Percentiles rank a stretch among this genome's conserved stretches.
phyloP scores from a whole-genome alignment of 352 stramenopile genomes.

The Phytophthora boehmeriae region DNA sequence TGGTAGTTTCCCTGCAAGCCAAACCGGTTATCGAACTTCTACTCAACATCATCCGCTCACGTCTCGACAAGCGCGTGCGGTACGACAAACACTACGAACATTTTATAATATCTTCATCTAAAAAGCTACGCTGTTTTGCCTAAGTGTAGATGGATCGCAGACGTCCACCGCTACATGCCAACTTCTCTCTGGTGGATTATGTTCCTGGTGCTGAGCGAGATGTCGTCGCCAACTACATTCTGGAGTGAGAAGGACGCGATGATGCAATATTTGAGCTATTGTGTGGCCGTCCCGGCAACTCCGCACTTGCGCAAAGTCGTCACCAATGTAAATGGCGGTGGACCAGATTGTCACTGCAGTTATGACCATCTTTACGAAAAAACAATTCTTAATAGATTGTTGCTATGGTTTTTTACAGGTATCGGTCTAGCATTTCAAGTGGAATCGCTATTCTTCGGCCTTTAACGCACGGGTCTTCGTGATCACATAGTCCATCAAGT shows the following conservation, averaged over 20 bases:
- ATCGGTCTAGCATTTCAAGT: constrained; percentile 76
- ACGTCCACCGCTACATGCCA: constrained; percentile 81
- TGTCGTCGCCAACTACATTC: constrained; percentile 48
- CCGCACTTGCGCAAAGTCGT: constrained; percentile 78
- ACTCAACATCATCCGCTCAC: constrained; percentile 52
- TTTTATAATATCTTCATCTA: background rate
- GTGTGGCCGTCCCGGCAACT: constrained; percentile 67
- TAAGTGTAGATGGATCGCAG: constrained; percentile 74
- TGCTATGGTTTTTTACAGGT: constrained; percentile 40
- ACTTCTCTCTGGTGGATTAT: constrained; percentile 77
- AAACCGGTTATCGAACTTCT: constrained; percentile 56
- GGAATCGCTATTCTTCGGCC: constrained; percentile 66
- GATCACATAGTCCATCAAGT: constrained; percentile 82
- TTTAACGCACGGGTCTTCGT: constrained; percentile 83
- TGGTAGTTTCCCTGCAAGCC: constrained; percentile 57
- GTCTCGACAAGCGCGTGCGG: constrained; percentile 69
- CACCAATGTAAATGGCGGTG: constrained; percentile 74
- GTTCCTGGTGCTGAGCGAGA: constrained; percentile 57
- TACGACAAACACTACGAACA: constrained; percentile 18
- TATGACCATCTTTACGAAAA: background rate
- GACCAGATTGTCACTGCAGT: too few species aligned
- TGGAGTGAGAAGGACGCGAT: constrained; percentile 54
- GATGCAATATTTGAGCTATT: constrained; percentile 58
- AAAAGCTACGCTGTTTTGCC: too few species aligned
- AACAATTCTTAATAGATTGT: background rate